A percentile compares a stretch with the other conserved stretches of the same genome.
Conservation (phyloP, 805 yeast genomes). For the Blastobotrys chiropterorum region DNA sequence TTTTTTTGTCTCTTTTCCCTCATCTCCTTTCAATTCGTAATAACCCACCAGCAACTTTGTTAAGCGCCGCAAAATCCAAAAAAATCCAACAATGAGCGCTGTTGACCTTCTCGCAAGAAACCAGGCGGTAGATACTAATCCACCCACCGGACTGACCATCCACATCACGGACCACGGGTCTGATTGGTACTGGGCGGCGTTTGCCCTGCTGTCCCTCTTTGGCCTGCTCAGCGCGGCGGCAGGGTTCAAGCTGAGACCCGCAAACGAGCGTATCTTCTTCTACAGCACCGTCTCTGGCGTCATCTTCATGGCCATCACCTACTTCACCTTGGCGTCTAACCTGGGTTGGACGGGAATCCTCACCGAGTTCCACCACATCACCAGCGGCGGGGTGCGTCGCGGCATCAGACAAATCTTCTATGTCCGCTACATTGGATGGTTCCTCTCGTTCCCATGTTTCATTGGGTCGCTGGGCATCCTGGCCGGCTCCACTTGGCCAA, state of each 20-base stretch:
- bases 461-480: conserved; percentile 32
- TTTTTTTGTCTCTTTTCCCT: neutral
- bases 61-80: neutral
- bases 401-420: conserved; percentile 49
- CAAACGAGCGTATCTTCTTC: conserved; percentile 33
- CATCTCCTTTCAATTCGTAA: too few relatives aligned
- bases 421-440: conserved; percentile 52
- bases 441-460: conserved; percentile 46
- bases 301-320: conserved; percentile 41
- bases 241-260: conserved; percentile 27
- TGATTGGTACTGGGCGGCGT: conserved; percentile 63
- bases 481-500: conserved; percentile 29
- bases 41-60: too few relatives aligned
- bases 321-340: conserved; percentile 52
- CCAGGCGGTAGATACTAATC: conserved; percentile 36
- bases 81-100: neutral
- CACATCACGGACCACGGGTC: conserved; percentile 54
- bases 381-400: conserved; percentile 22
- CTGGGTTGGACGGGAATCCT: conserved; percentile 47
- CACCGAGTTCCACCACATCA: conserved; percentile 44
- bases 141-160: conserved; percentile 41
- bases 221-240: conserved; percentile 29
- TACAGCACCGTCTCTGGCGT: conserved; percentile 37
- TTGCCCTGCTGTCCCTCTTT: conserved; percentile 41
- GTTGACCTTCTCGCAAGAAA: conserved; percentile 10